A percentile compares a stretch with the other conserved stretches of the same genome.
phyloP scores from a whole-genome alignment of 495 filamentous ascomycete species.

The Tuber aestivum region DNA sequence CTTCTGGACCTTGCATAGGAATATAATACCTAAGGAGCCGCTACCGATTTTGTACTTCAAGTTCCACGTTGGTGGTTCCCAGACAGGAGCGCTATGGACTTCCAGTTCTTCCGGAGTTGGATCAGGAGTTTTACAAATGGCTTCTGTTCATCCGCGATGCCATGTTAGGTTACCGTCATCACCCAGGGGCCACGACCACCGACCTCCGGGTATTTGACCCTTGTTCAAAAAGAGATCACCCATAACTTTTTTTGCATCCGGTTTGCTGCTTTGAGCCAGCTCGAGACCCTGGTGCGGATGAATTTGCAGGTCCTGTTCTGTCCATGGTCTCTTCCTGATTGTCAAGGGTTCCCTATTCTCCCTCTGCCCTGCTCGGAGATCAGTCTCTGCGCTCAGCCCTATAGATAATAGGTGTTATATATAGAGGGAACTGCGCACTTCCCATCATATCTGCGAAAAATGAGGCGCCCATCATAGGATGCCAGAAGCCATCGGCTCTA shows the following conservation, averaged over 20 bases:
- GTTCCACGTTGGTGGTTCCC: not conserved
- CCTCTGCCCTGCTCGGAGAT: too few relatives aligned
- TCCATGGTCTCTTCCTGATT: too few relatives aligned
- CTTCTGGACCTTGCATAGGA: not conserved
- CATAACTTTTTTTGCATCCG: too few relatives aligned
- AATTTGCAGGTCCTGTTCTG: too few relatives aligned
- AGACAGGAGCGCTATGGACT: not conserved
- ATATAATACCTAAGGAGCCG: not conserved
- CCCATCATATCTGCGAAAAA: too few relatives aligned
- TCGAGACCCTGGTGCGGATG: too few relatives aligned
- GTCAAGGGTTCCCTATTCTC: too few relatives aligned
- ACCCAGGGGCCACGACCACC: not conserved
- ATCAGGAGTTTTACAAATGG: not conserved
- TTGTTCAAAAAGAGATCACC: not conserved
- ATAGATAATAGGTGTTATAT: too few relatives aligned
- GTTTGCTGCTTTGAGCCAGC: not conserved
- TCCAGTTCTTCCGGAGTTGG: not conserved
- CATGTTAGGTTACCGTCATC: not conserved
- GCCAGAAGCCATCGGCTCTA: too few relatives aligned
- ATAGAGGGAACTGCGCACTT: too few relatives aligned
- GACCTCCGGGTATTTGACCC: not conserved
- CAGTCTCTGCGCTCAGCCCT: too few relatives aligned
- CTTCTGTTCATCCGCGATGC: not conserved
- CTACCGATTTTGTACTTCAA: not conserved
- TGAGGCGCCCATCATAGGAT: too few relatives aligned